Base-by-base conservation (phyloP, 1,284 basidiomycete genomes). In the Filobasidium uniguttulatum region DNA sequence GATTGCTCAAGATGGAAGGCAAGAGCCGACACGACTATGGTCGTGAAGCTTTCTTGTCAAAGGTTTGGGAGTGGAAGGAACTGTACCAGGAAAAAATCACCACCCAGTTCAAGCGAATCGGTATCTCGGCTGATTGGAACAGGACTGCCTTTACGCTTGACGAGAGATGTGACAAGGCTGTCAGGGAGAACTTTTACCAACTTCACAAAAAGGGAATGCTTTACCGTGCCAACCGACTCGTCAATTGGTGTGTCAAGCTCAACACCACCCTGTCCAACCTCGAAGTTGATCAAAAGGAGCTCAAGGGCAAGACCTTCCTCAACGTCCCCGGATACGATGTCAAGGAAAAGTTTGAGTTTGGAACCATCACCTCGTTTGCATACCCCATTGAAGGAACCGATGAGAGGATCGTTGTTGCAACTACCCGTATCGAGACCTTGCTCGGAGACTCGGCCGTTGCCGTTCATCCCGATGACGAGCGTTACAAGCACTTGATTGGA, bases 371-470 rank as follows among this genome's bases (percentile, higher is more conserved):
- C 3, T 89, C 85, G 31, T 98, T 98, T 70, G 86, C 86, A 1
- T 99, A 98, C 71, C 81, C 78, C 17, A 82, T 97, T 53, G 87
- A 93, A 61, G 78, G 76, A 47, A 87, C 85, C 31, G 81, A 94
- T 54, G 93, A 97, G 66, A 83, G 77, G 64, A 85, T 98, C 57
- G 75, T 94, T 50, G 83, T 99, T 46, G 93, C 91, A 0, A 98
- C 94, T 2, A 98, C 94, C 10, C 87, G 94, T 76, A 91, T 91
- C 0, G 94, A 98, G 71, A 98, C 94, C 1, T 94, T 98, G 85
- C 77, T 99, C 0, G 94, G 94, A 53, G 94, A 98, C 76, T 91
- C 90, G 5, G 94, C 88, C 29, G 83, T 99, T 41, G 94, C 94
- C 38, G 88, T 98, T 1, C 93, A 99, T 69, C 91, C 91, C 2